phyloP scores from a whole-genome alignment of 2,329 filamentous ascomycete genomes.

The Exophiala xenobiotica region DNA sequence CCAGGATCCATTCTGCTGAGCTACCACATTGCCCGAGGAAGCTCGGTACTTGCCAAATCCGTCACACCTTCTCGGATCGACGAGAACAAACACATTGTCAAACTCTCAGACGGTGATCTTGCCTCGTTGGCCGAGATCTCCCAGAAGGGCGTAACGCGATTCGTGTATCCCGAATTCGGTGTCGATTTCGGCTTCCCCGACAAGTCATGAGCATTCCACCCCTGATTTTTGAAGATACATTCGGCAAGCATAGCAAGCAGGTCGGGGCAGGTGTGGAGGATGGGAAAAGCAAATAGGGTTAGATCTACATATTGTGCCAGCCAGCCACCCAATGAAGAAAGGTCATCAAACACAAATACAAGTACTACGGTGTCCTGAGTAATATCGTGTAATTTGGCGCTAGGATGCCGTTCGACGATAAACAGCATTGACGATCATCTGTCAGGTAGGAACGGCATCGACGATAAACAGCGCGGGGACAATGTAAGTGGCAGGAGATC shows the following conservation, averaged over 20 bases:
- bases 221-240: not conserved
- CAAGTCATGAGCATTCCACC: conserved; percentile 17
- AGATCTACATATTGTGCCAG: too few relatives aligned
- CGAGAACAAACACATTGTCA: conserved; percentile 45
- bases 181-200: conserved; percentile 29
- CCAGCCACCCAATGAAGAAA: too few relatives aligned
- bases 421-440: too few relatives aligned
- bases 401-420: too few relatives aligned
- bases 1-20: conserved; percentile 44
- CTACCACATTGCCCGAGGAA: conserved; percentile 39
- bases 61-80: conserved; percentile 44
- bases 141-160: conserved; percentile 22
- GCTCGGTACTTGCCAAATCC: conserved; percentile 37
- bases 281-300: too few relatives aligned
- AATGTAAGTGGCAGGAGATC: too few relatives aligned
- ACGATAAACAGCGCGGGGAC: too few relatives aligned
- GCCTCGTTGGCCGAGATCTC: conserved; percentile 32
- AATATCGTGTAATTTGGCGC: too few relatives aligned
- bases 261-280: too few relatives aligned
- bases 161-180: conserved; percentile 26
- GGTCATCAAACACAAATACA: too few relatives aligned
- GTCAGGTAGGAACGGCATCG: too few relatives aligned
- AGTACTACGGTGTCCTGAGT: too few relatives aligned
- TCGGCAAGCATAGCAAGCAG: not conserved
- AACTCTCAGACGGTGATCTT: conserved; percentile 41